These are phyloP conservation scores for Solanum tarapatanum DNA, from an alignment of 257 asterid species.

Conservation along the genomic window DNA sequence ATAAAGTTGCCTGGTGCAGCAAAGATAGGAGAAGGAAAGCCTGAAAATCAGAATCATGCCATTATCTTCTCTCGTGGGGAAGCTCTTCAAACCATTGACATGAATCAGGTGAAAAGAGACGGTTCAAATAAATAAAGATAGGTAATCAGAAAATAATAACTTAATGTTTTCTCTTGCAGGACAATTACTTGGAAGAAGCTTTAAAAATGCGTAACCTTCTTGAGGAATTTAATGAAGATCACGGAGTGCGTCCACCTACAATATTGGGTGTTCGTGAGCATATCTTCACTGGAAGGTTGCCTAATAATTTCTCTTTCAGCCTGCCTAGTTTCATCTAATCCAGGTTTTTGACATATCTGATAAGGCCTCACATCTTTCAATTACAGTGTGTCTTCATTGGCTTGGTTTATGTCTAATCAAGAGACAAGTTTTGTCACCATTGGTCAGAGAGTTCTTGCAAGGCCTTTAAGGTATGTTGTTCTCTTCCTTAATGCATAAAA, in stretches of 20 bases:
- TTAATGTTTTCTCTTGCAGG: slow-evolving; percentile 32
- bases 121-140: slow-evolving; percentile 1
- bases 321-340: neutral
- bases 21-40: slow-evolving; percentile 95
- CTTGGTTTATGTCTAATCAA: slow-evolving; percentile 98
- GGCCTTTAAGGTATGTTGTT: slow-evolving; percentile 78
- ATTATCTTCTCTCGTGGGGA: slow-evolving; percentile 88
- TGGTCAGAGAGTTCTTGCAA: slow-evolving; percentile 98
- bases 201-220: slow-evolving; percentile 95
- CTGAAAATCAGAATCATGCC: slow-evolving; percentile 99
- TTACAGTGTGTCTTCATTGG: slow-evolving; percentile 94
- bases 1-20: slow-evolving; percentile 94
- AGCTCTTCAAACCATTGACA: slow-evolving; percentile 98
- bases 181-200: slow-evolving; percentile 95
- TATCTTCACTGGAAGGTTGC: slow-evolving; percentile 90
- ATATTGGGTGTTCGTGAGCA: slow-evolving; percentile 96
- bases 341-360: slow-evolving; percentile 7
- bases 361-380: slow-evolving; percentile 11
- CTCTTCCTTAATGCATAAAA: neutral
- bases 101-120: slow-evolving; percentile 74
- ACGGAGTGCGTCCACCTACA: slow-evolving; percentile 93
- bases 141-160: slow-evolving; percentile 4
- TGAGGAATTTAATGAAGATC: slow-evolving; percentile 92
- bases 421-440: slow-evolving; percentile 98
- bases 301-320: neutral